These are phyloP conservation scores for Leccinum barrowsii DNA, from an alignment of 768 basidiomycete species.

Conservation along the genomic window DNA sequence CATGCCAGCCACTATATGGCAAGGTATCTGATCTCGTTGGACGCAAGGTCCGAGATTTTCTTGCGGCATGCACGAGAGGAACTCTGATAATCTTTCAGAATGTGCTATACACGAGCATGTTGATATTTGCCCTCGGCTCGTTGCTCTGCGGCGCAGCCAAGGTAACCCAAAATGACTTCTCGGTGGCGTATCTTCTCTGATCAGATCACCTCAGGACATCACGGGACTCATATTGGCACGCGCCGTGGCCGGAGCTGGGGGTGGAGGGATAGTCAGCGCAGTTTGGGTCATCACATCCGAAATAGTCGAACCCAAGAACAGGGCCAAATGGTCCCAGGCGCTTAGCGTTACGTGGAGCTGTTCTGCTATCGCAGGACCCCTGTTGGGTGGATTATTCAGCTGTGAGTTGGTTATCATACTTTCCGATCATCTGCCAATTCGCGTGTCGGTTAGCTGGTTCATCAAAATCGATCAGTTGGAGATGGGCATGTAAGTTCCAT, in stretches of 20 bases:
- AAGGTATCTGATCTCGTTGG: conserved; percentile 77
- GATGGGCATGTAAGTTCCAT: conserved; percentile 75
- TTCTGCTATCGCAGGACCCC: conserved; percentile 78
- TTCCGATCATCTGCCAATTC: conserved; percentile 16
- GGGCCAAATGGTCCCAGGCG: conserved; percentile 83
- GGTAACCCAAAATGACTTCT: conserved; percentile 37
- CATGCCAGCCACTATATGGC: conserved; percentile 80
- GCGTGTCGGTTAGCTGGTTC: conserved; percentile 29
- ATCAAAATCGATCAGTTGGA: conserved; percentile 51
- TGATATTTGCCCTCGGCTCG: conserved; percentile 75
- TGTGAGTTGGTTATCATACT: conserved; percentile 39
- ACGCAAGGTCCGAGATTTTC: conserved; percentile 54
- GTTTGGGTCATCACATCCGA: conserved; percentile 88
- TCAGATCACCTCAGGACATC: conserved; percentile 32
- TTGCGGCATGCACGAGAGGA: not conserved
- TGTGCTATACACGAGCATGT: conserved; percentile 69
- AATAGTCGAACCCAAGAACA: conserved; percentile 64
- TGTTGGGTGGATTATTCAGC: conserved; percentile 82
- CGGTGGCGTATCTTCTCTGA: conserved; percentile 16
- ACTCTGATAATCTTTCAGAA: conserved; percentile 38
- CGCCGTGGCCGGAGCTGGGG: conserved; percentile 71
- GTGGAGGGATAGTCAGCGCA: conserved; percentile 79
- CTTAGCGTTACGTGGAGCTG: conserved; percentile 84
- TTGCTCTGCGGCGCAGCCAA: conserved; percentile 72
- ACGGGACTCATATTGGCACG: conserved; percentile 67